Conservation (phyloP, 2,329 filamentous ascomycete genomes). For the Diaporthe sp. region DNA sequence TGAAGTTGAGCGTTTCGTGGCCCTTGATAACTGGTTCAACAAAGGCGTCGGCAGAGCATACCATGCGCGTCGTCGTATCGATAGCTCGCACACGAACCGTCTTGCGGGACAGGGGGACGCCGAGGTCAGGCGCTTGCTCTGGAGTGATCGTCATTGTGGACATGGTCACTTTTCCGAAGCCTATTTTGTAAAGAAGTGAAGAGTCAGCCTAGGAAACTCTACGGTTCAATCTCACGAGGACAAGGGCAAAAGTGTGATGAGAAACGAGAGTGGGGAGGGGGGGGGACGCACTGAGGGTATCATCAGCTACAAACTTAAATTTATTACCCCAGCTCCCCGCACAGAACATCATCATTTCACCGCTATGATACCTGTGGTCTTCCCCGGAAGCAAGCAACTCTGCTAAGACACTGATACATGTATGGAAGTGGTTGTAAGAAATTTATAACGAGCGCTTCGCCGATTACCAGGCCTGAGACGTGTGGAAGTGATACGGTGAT, state of each 20-base stretch:
- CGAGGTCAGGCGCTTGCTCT: not conserved
- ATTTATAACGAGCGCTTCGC: no score
- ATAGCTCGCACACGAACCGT: conserved; percentile 11
- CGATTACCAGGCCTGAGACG: no score
- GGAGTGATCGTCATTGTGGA: not conserved
- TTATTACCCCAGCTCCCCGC: not conserved
- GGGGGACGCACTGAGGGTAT: not conserved
- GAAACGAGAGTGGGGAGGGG: not conserved
- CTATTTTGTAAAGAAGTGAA: not conserved
- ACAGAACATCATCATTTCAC: not conserved
- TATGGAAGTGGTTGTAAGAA: no score
- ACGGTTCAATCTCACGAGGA: not conserved
- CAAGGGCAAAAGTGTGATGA: not conserved
- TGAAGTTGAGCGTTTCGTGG: conserved; percentile 13
- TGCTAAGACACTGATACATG: no score
- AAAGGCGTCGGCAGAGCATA: conserved; percentile 6
- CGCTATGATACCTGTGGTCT: not conserved
- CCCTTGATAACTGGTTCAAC: not conserved
- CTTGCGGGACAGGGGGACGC: not conserved
- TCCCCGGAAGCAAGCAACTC: no score
- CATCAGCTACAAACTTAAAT: not conserved
- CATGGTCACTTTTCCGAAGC: not conserved
- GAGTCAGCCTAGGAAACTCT: not conserved
- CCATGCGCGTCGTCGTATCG: conserved; percentile 14
- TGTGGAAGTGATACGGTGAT: no score